Conservation (phyloP, 2,329 filamentous ascomycete genomes). For the Harringtonia aguacate region DNA sequence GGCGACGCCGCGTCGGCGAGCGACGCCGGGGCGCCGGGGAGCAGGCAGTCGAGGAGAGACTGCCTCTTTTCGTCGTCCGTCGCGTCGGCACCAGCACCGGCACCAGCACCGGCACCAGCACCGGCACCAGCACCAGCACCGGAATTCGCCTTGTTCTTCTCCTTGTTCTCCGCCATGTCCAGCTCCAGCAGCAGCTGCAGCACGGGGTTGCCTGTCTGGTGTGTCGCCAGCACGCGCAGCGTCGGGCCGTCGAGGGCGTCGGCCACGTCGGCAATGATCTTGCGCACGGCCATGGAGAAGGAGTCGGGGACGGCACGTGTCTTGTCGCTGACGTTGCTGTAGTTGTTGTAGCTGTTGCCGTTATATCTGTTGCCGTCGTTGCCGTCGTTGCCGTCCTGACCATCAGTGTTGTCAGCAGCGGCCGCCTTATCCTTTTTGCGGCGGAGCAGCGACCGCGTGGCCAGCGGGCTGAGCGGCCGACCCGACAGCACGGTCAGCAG, state of each 20-base stretch:
- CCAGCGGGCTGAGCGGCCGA: slow-evolving; percentile 59
- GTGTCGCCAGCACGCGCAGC: slow-evolving; percentile 72
- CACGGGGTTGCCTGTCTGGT: slow-evolving; percentile 84
- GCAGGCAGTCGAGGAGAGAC: slow-evolving; percentile 61
- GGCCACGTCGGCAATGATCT: slow-evolving; percentile 71
- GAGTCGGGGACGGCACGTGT: slow-evolving; percentile 58
- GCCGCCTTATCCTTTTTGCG: slow-evolving; percentile 90
- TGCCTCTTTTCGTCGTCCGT: slow-evolving; percentile 17
- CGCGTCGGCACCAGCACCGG: too few species aligned
- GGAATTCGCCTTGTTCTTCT: slow-evolving; percentile 20
- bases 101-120: too few species aligned
- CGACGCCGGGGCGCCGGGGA: slow-evolving; percentile 64
- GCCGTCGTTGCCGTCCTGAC: slow-evolving; percentile 35
- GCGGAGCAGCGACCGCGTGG: slow-evolving; percentile 65
- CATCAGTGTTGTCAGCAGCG: slow-evolving; percentile 38
- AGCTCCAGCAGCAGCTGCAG: slow-evolving; percentile 85
- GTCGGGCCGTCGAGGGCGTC: slow-evolving; percentile 67
- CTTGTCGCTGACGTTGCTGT: slow-evolving; percentile 19
- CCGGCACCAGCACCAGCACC: too few species aligned
- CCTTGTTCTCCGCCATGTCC: slow-evolving; percentile 66
- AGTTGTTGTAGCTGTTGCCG: neutral
- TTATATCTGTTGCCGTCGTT: slow-evolving; percentile 25
- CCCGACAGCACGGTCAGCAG: slow-evolving; percentile 80
- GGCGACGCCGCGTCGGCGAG: slow-evolving; percentile 63
- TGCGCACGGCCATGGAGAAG: slow-evolving; percentile 66